Evolutionary conservation across 768 basidiomycete species (phyloP).

Genomic region (Russula emetica): DNA sequence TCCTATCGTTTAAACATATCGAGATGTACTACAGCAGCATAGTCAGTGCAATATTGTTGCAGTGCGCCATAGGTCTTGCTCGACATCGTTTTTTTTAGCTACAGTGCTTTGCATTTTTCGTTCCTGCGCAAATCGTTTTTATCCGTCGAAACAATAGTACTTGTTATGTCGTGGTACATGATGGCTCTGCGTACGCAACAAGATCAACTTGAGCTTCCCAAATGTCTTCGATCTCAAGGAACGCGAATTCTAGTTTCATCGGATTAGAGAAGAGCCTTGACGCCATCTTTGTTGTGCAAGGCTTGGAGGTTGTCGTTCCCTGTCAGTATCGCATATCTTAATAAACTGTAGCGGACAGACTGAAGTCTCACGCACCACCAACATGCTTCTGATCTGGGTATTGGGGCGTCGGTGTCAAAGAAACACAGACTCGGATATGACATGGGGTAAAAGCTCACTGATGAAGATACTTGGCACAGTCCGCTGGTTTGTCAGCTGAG

Average conservation of each 20-base stretch:
- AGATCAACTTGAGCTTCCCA: neutral
- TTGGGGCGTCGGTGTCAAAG: neutral
- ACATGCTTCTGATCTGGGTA: constrained; percentile 48
- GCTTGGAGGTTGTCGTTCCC: constrained; percentile 26
- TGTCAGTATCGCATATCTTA: neutral
- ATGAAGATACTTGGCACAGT: constrained; percentile 80
- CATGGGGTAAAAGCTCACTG: constrained; percentile 40
- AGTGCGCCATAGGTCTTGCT: neutral
- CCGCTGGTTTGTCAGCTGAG: constrained; percentile 56
- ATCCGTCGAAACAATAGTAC: neutral
- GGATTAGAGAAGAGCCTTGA: constrained; percentile 21
- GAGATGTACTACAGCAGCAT: neutral
- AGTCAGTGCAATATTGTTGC: neutral
- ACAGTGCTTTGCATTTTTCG: neutral
- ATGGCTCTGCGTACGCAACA: neutral
- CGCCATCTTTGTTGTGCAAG: constrained; percentile 16
- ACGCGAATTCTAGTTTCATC: neutral
- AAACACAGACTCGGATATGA: neutral
- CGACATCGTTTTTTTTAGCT: neutral
- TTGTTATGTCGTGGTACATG: neutral
- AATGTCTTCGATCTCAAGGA: neutral
- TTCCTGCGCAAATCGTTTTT: neutral
- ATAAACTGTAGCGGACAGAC: neutral
- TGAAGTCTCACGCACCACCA: constrained; percentile 42
- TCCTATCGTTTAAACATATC: neutral